Evolutionary conservation across 176 grass and related monocot genomes (phyloP), one percentile per base, ranked within the genome.

Genomic region (Triticum turgidum): DNA sequence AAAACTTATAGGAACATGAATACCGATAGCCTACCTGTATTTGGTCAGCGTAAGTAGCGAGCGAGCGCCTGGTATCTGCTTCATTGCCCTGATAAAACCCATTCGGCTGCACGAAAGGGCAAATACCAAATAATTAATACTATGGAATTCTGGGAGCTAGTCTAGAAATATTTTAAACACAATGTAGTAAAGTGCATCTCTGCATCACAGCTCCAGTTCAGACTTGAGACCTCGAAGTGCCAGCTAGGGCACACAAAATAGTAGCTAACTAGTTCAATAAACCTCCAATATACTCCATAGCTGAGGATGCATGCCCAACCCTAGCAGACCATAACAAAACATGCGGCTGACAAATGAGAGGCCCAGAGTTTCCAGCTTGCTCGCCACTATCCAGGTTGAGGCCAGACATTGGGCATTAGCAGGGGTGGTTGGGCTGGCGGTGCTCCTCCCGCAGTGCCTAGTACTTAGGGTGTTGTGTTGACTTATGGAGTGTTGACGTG

Each of bases 71-170:
- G 18, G 72, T 98, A 82, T 91, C 88, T 81, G 80, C 89, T 93
- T 95, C 85, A 70, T 77, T 94, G 72, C 95, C 95, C 64, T 98
- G 93, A 85, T 93, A 85, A 86, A 85, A 98, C 87, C 89, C 95
- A 87, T 98, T 98, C 6, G 95, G 93, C 95, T 98, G 77, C 79
- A 69, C 80, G 84, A 87, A 87, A 90, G 22, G 64, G 59, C 21
- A 77, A 82, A 63, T 42, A 87, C 21, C 21, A 58, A 68, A 44
- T 74, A 82, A 85, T 83, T 56, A 81, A 18, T 6, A 84, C 20
- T 38, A 38, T 52, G 25, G 33, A 41, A 69, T 65, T 83, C 11
- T 45, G 14, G 21, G n/a, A 82, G 71, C 18, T 44, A 39, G 61
- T 34, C n/a, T 61, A 65, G 13, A 72, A 78, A 66, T 6, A 59